A percentile compares a stretch with the other conserved stretches of the same genome.
Evolutionary conservation across 331 rosid genomes (phyloP).

Genomic region (Malus hybrid): DNA sequence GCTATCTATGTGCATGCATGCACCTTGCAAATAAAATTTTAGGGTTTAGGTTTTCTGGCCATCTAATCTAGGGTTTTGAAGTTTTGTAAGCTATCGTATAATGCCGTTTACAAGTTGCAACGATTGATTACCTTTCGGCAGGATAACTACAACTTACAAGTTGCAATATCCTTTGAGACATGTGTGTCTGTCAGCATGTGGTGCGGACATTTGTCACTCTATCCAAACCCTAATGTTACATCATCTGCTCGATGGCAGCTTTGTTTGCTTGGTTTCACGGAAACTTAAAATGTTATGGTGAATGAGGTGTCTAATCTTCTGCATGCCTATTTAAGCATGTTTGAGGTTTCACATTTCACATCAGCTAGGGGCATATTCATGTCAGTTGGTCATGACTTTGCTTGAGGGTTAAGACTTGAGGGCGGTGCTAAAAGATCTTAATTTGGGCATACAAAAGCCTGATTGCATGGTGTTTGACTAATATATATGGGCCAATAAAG

Average conservation of each 20-base stretch:
- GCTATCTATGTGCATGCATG: not conserved
- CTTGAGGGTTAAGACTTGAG: not conserved
- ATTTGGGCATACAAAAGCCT: constrained; percentile 11
- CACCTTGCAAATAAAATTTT: not conserved
- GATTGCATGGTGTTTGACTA: constrained; percentile 8
- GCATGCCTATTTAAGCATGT: not conserved
- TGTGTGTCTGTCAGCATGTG: not conserved
- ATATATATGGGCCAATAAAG: not conserved
- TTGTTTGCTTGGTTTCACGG: not conserved
- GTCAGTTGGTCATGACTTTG: constrained; percentile 1
- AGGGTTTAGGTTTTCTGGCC: not conserved
- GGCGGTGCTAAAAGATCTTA: not conserved
- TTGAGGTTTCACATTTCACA: not conserved
- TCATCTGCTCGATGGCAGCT: not conserved
- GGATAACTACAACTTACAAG: not conserved
- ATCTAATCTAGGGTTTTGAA: not conserved
- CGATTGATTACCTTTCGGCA: not conserved
- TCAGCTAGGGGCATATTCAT: not conserved
- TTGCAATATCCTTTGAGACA: not conserved
- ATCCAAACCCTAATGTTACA: not conserved
- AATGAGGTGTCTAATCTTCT: not conserved
- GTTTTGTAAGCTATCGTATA: not conserved
- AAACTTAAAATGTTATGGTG: not conserved
- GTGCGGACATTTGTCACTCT: not conserved
- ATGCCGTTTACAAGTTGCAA: not conserved